Conservation (phyloP, 495 filamentous ascomycete genomes). For the Cryomyces minteri region DNA sequence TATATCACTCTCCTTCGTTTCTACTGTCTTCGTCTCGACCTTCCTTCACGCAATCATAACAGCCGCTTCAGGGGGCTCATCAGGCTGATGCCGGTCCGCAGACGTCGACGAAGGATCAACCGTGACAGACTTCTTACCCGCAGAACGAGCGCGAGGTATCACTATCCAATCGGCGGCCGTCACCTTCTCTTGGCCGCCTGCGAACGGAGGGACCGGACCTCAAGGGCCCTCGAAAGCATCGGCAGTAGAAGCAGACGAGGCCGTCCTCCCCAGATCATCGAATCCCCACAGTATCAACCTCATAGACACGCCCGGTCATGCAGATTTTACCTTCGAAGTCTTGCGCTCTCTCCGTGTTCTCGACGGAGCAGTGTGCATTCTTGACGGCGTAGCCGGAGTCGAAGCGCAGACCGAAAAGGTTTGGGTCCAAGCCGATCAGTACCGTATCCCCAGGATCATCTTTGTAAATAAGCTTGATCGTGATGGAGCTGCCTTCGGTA, state of each 20-base stretch:
- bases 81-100: slow-evolving; percentile 12
- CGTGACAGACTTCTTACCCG: slow-evolving; percentile 91
- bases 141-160: slow-evolving; percentile 84
- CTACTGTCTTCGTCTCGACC: background rate
- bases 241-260: background rate
- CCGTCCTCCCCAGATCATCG: background rate
- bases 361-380: slow-evolving; percentile 87
- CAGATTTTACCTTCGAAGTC: slow-evolving; percentile 97
- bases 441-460: slow-evolving; percentile 68
- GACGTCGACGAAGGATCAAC: slow-evolving; percentile 97
- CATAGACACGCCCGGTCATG: slow-evolving; percentile 94
- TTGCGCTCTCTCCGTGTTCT: slow-evolving; percentile 81
- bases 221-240: background rate
- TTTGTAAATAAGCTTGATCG: slow-evolving; percentile 96
- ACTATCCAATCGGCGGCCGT: slow-evolving; percentile 97
- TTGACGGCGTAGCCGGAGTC: slow-evolving; percentile 92
- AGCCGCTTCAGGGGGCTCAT: slow-evolving; percentile 3
- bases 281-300: slow-evolving; percentile 61
- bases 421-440: slow-evolving; percentile 76
- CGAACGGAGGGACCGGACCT: slow-evolving; percentile 18
- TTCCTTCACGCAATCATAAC: background rate
- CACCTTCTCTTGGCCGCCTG: slow-evolving; percentile 71
- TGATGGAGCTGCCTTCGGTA: slow-evolving; percentile 76
- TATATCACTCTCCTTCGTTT: slow-evolving; percentile 1
- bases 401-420: slow-evolving; percentile 98